A percentile compares a stretch with the other conserved stretches of the same genome.
phyloP scores from a whole-genome alignment of 306 rosid species.

The Quercus rubra region DNA sequence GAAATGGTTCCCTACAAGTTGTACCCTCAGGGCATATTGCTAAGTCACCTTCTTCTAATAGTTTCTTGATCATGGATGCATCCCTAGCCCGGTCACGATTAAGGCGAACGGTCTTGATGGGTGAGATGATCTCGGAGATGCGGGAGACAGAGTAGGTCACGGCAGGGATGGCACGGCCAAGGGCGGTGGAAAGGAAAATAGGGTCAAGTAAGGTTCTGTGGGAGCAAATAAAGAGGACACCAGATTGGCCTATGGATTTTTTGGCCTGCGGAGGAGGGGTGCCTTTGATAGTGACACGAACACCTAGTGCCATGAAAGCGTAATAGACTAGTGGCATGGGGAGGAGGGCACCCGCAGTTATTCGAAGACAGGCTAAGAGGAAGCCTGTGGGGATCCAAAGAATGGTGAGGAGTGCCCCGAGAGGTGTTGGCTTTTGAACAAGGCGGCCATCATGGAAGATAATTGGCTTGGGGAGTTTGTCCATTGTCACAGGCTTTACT shows the following conservation, averaged over 20 bases:
- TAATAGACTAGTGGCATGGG: constrained; percentile 71
- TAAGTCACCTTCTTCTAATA: constrained; percentile 66
- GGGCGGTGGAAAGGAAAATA: constrained; percentile 71
- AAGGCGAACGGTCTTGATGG: constrained; percentile 66
- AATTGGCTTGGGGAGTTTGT: constrained; percentile 75
- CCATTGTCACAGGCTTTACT: constrained; percentile 39
- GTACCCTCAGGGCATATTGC: constrained; percentile 86
- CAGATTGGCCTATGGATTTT: constrained; percentile 31
- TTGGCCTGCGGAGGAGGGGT: constrained; percentile 53
- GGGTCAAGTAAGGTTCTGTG: constrained; percentile 82
- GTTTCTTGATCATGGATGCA: constrained; percentile 70
- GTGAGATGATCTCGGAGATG: constrained; percentile 75
- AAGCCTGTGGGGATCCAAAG: constrained; percentile 80
- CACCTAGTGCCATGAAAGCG: constrained; percentile 56
- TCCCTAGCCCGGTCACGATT: constrained; percentile 60
- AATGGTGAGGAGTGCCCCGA: constrained; percentile 47
- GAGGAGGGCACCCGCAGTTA: constrained; percentile 71
- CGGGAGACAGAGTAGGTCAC: constrained; percentile 80
- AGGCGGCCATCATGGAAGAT: constrained; percentile 87
- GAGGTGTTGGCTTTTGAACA: constrained; percentile 66
- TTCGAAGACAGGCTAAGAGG: constrained; percentile 59
- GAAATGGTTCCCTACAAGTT: constrained; percentile 84
- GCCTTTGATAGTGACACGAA: constrained; percentile 38
- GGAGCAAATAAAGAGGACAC: constrained; percentile 76
- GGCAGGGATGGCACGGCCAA: constrained; percentile 73